A percentile compares a stretch with the other conserved stretches of the same genome.
Conservation (phyloP, 2,329 filamentous ascomycete species). For the Leptographium flavum region DNA sequence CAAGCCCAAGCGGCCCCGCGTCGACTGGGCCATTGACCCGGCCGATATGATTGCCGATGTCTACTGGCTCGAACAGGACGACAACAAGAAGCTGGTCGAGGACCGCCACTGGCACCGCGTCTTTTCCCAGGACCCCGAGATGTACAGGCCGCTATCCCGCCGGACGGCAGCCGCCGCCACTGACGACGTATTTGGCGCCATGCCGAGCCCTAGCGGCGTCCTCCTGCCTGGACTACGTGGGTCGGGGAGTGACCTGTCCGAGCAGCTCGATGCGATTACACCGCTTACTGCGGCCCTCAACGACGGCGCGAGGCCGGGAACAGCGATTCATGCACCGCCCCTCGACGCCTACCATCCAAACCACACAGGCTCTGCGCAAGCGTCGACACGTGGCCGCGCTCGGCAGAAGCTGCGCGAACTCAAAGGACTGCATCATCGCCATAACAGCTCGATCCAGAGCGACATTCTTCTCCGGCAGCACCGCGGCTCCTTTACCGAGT, state of each 20-base stretch:
- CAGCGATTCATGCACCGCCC: not conserved
- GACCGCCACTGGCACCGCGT: constrained; percentile 64
- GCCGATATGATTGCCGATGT: constrained; percentile 80
- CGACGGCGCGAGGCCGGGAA: not conserved
- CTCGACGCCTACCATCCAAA: constrained; percentile 4
- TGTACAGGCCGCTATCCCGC: constrained; percentile 16
- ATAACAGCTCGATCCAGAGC: constrained; percentile 30
- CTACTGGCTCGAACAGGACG: constrained; percentile 74
- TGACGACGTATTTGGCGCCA: constrained; percentile 7
- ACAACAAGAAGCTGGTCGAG: constrained; percentile 70
- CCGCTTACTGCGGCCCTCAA: not conserved
- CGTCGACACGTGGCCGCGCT: constrained; percentile 42
- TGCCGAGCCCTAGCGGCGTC: not conserved
- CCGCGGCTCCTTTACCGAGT: constrained; percentile 42
- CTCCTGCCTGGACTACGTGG: not conserved
- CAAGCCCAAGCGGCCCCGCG: constrained; percentile 57
- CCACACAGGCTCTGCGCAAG: constrained; percentile 5
- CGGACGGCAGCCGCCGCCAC: too few species aligned
- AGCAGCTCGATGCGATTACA: not conserved
- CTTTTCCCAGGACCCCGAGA: constrained; percentile 33
- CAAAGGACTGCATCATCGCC: constrained; percentile 39
- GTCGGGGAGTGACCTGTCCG: not conserved
- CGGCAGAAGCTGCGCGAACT: constrained; percentile 46
- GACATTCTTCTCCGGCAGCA: constrained; percentile 21
- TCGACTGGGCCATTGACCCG: constrained; percentile 75